Evolutionary conservation across 2,329 filamentous ascomycete species (phyloP), one percentile per base, ranked within the genome.

Genomic region (Microcera coccophila): DNA sequence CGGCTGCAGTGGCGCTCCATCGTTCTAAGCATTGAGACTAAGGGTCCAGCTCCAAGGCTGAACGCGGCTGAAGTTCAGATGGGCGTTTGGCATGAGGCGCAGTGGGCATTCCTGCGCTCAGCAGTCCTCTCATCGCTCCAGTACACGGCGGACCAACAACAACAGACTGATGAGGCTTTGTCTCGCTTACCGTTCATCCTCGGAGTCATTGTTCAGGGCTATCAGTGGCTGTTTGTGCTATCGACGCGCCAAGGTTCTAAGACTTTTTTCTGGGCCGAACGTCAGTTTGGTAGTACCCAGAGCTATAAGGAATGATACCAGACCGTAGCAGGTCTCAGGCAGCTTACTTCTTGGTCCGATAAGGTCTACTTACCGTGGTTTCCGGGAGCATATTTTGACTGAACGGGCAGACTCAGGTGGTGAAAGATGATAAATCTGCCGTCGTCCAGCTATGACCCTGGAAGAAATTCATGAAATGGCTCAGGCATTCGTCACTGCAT

Each of bases 391-490:
- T 20, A 43, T 43, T 24, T 26, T 29, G n/a, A n/a, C n/a, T n/a
- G n/a, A n/a, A n/a, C n/a, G n/a, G n/a, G n/a, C n/a, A n/a, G n/a
- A n/a, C n/a, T n/a, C n/a, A n/a, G n/a, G n/a, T n/a, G n/a, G n/a
- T n/a, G n/a, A n/a, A n/a, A n/a, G n/a, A n/a, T n/a, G n/a, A n/a
- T n/a, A n/a, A n/a, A n/a, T n/a, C n/a, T n/a, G n/a, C n/a, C n/a
- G n/a, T n/a, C n/a, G n/a, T n/a, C n/a, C n/a, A n/a, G 78, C 74
- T 4, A 78, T 90, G 76, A 82, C 78, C 0, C 64, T 75, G 10
- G 64, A 73, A 0, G 84, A 89, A 19, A 89, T 90, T 39, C 66
- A 80, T 36, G 62, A 72, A 1, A 70, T 82, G 47, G 81, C 84
- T 49, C 58, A 63, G 1, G 77, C 77, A 0, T 88, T 75, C 60